Evolutionary conservation across 2,329 filamentous ascomycete genomes (phyloP).

Genomic region (Pseudocercospora cruenta): DNA sequence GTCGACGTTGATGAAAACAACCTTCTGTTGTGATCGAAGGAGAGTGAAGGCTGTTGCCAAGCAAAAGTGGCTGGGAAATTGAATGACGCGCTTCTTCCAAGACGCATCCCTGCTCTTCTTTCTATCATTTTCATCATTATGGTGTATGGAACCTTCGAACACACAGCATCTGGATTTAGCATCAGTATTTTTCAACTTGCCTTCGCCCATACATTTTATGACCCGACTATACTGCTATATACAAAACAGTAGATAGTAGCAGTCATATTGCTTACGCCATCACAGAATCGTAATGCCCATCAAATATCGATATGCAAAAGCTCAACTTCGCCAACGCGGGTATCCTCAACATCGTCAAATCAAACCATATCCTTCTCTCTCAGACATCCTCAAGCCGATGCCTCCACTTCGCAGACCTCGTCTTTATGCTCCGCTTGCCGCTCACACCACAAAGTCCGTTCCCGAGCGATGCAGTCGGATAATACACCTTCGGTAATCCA

Average conservation of each 20-base stretch:
- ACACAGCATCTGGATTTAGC: too few species aligned
- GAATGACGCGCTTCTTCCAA: not conserved
- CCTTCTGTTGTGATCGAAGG: too few species aligned
- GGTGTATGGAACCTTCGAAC: too few species aligned
- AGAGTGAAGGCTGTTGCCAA: too few species aligned
- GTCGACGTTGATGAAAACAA: too few species aligned
- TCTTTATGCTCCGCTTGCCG: not conserved
- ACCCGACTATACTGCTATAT: not conserved
- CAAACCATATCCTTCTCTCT: not conserved
- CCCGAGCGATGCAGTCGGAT: slow-evolving; percentile 30
- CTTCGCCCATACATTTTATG: too few species aligned
- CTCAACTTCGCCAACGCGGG: not conserved
- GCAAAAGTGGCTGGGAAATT: not conserved
- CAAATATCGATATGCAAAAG: not conserved
- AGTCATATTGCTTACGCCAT: not conserved
- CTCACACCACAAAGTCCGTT: slow-evolving; percentile 3
- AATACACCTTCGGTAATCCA: slow-evolving; percentile 43
- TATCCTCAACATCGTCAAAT: not conserved
- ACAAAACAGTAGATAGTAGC: not conserved
- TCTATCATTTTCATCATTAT: too few species aligned
- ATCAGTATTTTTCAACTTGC: too few species aligned
- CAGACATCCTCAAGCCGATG: not conserved
- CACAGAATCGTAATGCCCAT: not conserved
- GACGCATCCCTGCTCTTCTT: too few species aligned
- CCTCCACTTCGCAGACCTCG: not conserved